These are phyloP conservation scores for Lodderomyces jiufengensis DNA, from an alignment of 1,139 yeast genomes.

Conservation along the genomic window DNA sequence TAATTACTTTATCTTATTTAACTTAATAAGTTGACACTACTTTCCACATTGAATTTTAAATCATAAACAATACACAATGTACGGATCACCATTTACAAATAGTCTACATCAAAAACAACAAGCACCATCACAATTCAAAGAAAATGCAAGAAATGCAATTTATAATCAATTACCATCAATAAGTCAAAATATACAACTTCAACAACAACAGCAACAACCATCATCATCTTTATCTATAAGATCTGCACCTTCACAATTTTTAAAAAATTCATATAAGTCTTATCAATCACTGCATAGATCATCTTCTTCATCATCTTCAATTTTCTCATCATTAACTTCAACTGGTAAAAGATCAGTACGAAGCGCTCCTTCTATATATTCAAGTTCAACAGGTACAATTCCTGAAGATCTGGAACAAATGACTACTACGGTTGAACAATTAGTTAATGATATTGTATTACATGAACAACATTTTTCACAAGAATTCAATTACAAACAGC, in stretches of 20 bases:
- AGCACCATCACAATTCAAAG: conserved; percentile 44
- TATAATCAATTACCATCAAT: conserved; percentile 41
- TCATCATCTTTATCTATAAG: conserved; percentile 25
- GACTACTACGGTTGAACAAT: conserved; percentile 42
- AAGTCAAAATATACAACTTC: conserved; percentile 4
- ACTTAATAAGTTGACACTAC: no score
- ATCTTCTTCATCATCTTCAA: conserved; percentile 11
- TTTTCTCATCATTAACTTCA: conserved; percentile 25
- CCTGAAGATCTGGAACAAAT: conserved; percentile 47
- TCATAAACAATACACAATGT: no score
- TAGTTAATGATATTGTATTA: conserved; percentile 40
- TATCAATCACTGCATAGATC: conserved; percentile 13
- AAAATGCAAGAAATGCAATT: conserved; percentile 45
- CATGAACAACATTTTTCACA: conserved; percentile 33
- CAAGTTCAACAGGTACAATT: conserved; percentile 43
- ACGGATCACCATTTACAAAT: conserved; percentile 38
- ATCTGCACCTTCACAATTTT: conserved; percentile 31
- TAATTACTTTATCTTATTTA: no score
- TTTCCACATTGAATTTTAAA: no score
- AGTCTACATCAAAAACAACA: conserved; percentile 26
- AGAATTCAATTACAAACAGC: conserved; percentile 2
- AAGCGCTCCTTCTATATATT: conserved; percentile 43
- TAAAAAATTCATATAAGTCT: conserved; percentile 15
- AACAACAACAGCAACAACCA: conserved; percentile 13
- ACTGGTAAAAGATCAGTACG: conserved; percentile 40